Base-by-base conservation (phyloP, 768 basidiomycete species). In the Hypsizygus marmoreus region DNA sequence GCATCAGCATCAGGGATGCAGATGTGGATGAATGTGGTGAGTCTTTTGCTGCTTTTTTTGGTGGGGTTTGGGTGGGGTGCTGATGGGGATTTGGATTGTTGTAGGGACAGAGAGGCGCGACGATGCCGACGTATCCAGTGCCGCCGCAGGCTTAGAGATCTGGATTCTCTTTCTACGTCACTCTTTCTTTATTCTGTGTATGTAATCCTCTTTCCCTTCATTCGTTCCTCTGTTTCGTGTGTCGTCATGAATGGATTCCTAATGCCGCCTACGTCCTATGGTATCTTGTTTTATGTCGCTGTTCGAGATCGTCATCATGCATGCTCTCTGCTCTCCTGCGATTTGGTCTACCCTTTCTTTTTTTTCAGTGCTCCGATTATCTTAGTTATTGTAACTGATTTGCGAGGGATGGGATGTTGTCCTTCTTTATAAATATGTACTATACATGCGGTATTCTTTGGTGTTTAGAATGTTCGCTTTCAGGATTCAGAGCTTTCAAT, bases 11-110 rank as follows among this genome's bases (percentile, higher is more conserved):
- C 58, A 60, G 45, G 50, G 52, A 55, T 63, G 59, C 37, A 39
- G 22, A 56, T 65, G 48, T 69, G 67, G 79, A 66, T 72, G 64
- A 68, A 67, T 33, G 67, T 70, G 45, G 78, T 79, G 40, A 69
- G 74, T 69, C 29, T 26, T 32, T 43, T 24, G 9, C 13, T 35
- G 4, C 16, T 25, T 28, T 25, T 16, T 19, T 13, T 26, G 17
- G 9, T 40, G 2, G 34, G 17, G 29, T 16, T 38, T 23, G 30
- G 6, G 2, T 2, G 36, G 7, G 2, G 25, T 16, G 36, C 14
- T n/a, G n/a, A 6, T 25, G 25, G 16, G 22, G n/a, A 37, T 34
- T 14, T 35, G 35, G 13, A 14, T 23, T 31, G n/a, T 24, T 45
- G 38, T 40, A 58, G 51, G 49, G 42, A 23, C 45, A 50, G n/a